Evolutionary conservation across 441 rosid species (phyloP).

Genomic region (Corymbia calophylla): DNA sequence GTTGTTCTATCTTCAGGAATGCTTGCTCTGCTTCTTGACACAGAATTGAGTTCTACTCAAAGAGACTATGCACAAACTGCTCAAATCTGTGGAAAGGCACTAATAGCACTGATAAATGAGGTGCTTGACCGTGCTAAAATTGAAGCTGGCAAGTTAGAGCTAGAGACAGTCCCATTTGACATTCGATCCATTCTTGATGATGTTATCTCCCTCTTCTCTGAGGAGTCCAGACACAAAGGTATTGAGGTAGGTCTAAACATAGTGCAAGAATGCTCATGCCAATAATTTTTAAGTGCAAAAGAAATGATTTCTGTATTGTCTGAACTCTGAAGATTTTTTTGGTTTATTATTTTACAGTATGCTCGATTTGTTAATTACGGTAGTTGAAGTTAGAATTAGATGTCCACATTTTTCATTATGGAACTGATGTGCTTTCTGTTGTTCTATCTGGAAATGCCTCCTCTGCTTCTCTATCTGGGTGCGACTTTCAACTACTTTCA

Average conservation of each 20-base stretch:
- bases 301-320: neutral
- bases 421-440: conserved; percentile 8
- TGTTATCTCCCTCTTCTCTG: conserved; percentile 88
- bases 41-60: conserved; percentile 82
- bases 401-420: too few relatives aligned
- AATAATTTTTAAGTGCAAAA: neutral
- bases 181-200: conserved; percentile 82
- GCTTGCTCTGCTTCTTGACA: conserved; percentile 86
- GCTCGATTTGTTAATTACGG: neutral
- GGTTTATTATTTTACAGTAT: neutral
- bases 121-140: conserved; percentile 99
- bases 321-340: neutral
- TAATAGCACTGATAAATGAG: conserved; percentile 90
- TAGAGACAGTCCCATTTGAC: conserved; percentile 76
- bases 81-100: conserved; percentile 89
- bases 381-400: neutral
- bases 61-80: conserved; percentile 95
- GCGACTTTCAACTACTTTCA: neutral
- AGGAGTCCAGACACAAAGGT: conserved; percentile 81
- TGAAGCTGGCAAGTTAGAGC: conserved; percentile 89
- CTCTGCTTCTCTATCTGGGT: conserved; percentile 5
- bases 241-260: conserved; percentile 55
- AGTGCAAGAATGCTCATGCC: neutral
- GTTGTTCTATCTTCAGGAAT: conserved; percentile 37
- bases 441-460: neutral